Conservation (phyloP, 441 rosid species). For the Eugenia klotzschiana region DNA sequence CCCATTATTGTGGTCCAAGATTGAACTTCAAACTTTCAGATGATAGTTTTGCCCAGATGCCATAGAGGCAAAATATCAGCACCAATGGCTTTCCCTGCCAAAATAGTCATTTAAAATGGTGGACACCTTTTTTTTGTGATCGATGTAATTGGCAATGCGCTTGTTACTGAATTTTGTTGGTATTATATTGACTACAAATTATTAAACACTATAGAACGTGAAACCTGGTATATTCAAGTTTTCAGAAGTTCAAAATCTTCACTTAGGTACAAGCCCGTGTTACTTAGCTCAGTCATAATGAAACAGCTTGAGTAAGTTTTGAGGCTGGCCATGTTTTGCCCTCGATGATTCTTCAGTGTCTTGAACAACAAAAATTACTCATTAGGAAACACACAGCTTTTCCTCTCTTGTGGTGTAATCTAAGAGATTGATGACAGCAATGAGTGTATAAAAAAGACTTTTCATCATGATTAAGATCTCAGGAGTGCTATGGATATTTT, state of each 20-base stretch:
- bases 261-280: not conserved
- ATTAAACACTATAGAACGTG: not conserved
- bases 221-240: not conserved
- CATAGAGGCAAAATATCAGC: not conserved
- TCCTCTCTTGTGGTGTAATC: not conserved
- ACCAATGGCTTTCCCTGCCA: not conserved
- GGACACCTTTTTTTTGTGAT: not conserved
- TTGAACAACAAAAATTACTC: not conserved
- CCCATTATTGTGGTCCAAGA: not conserved
- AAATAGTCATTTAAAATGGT: not conserved
- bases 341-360: not conserved
- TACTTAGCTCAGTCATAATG: not conserved
- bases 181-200: not conserved
- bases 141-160: not conserved
- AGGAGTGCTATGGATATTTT: not conserved
- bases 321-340: not conserved
- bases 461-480: not conserved
- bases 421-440: not conserved
- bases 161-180: not conserved
- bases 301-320: not conserved
- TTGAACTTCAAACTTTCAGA: not conserved
- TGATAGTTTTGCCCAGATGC: not conserved
- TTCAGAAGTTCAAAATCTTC: not conserved
- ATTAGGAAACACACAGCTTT: not conserved
- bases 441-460: not conserved